Evolutionary conservation across 352 stramenopile genomes (phyloP), one percentile per base, ranked within the genome.

Genomic region (Phytophthora hybrid): DNA sequence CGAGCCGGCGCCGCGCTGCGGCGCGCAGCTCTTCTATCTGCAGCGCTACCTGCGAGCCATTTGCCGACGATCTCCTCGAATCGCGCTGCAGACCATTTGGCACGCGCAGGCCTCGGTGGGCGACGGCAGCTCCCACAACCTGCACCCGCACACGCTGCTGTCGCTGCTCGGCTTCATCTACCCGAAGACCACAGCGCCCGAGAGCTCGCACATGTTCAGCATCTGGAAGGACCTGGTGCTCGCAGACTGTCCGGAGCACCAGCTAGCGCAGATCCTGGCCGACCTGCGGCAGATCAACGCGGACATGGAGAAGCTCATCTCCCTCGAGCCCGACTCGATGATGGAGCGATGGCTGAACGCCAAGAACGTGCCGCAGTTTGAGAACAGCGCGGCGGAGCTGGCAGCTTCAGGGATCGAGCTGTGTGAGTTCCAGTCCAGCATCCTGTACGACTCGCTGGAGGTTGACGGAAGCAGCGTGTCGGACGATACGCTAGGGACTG

Each of bases 31-130:
- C 1, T 91, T 92, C 44, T 92, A 87, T 44, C 66, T 94, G 26
- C 77, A 88, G 66, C 80, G 88, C 1, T 90, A 88, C 64, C 85
- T 94, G 49, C 82, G 81, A 7, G 88, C 85, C 9, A 91, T 94
- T 54, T 94, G 88, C 23, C 83, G 83, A 5, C 81, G 88, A 0
- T 92, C 82, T 16, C 84, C 86, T 16, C 85, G 86, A 1, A 93
- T 94, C 37, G 88, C 88, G 19, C 67, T 93, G 44, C 88, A 93
- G 64, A 94, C 88, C 0, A 93, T 94, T 76, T 94, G 88, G 88
- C 86, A 93, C 51, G 83, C 90, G 4, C 88, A 93, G 58, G 88
- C 88, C 0, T 82, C 85, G 2, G 77, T 91, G 13, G 81, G 81
- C 11, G 85, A 94, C 60, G 77, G 83, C 26, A 80, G 58, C 2